Conservation (phyloP, 2,329 filamentous ascomycete genomes). For the Mycogone perniciosa region DNA sequence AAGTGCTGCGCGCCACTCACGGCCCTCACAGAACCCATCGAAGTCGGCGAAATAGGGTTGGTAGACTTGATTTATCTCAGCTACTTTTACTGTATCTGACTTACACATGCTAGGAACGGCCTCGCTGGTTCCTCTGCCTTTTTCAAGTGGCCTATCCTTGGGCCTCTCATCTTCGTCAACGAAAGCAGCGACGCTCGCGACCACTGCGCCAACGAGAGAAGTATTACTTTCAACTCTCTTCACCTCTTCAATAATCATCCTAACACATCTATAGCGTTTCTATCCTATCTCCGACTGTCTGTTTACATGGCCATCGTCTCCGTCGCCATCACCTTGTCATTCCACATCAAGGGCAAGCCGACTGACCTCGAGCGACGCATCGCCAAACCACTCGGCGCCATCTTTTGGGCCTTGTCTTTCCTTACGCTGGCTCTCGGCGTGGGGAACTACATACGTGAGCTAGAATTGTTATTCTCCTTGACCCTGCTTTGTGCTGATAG, state of each 20-base stretch:
- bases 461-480: background rate
- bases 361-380: conserved; percentile 65
- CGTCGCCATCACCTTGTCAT: conserved; percentile 85
- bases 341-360: conserved; percentile 76
- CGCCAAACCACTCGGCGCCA: conserved; percentile 73
- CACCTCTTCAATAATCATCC: background rate
- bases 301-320: conserved; percentile 89
- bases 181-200: conserved; percentile 68
- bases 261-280: conserved; percentile 50
- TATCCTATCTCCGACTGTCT: conserved; percentile 83
- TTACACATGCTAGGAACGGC: conserved; percentile 12
- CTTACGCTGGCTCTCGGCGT: conserved; percentile 72
- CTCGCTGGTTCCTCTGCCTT: conserved; percentile 40
- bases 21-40: conserved; percentile 36
- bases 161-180: conserved; percentile 67
- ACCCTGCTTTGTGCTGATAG: background rate
- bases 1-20: conserved; percentile 36
- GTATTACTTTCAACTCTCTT: conserved; percentile 28
- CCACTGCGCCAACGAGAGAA: conserved; percentile 74
- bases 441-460: conserved; percentile 75
- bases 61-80: background rate
- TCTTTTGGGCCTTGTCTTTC: conserved; percentile 81
- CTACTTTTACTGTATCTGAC: background rate
- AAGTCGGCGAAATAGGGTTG: conserved; percentile 37
- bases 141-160: conserved; percentile 55